phyloP scores from a whole-genome alignment of 2,329 filamentous ascomycete genomes.

The Scortechinia acanthostroma region DNA sequence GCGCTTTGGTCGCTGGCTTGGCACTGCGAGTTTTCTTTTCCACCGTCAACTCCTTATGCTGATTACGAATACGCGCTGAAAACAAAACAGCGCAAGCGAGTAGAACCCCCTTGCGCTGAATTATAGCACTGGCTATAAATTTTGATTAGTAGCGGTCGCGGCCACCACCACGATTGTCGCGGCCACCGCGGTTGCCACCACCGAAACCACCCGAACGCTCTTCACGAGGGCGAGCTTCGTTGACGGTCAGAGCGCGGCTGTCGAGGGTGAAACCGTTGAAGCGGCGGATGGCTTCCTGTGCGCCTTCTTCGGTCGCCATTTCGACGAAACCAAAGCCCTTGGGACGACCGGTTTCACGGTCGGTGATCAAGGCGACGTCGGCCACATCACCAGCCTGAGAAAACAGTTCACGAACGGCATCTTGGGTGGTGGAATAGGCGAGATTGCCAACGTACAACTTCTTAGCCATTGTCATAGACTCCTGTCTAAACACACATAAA shows the following conservation, averaged over 20 bases:
- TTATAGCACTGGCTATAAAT: too few relatives aligned
- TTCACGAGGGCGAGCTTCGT: conserved; percentile 68
- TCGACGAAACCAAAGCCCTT: conserved; percentile 93
- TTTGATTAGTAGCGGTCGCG: too few relatives aligned
- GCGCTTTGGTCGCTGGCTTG: too few relatives aligned
- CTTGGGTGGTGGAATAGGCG: conserved; percentile 75
- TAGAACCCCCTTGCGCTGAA: too few relatives aligned
- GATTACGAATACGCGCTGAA: too few relatives aligned
- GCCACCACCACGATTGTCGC: conserved; percentile 43
- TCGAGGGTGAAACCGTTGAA: conserved; percentile 67
- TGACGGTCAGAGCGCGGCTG: conserved; percentile 72
- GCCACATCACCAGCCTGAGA: conserved; percentile 62
- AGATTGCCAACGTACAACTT: conserved; percentile 92
- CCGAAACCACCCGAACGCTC: conserved; percentile 48
- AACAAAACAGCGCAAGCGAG: too few relatives aligned
- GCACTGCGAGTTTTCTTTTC: too few relatives aligned
- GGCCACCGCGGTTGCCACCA: conserved; percentile 38
- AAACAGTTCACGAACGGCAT: conserved; percentile 70
- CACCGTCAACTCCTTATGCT: too few relatives aligned
- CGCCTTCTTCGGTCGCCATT: conserved; percentile 76
- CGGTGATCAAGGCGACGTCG: conserved; percentile 80
- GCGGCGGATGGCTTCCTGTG: conserved; percentile 64
- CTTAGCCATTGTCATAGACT: too few relatives aligned
- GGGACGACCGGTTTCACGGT: conserved; percentile 73
- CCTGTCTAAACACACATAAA: too few relatives aligned